Percentiles rank a stretch among this genome's conserved stretches.
phyloP scores from a whole-genome alignment of 2,329 filamentous ascomycete species.

The Aspergillus calidoustus region DNA sequence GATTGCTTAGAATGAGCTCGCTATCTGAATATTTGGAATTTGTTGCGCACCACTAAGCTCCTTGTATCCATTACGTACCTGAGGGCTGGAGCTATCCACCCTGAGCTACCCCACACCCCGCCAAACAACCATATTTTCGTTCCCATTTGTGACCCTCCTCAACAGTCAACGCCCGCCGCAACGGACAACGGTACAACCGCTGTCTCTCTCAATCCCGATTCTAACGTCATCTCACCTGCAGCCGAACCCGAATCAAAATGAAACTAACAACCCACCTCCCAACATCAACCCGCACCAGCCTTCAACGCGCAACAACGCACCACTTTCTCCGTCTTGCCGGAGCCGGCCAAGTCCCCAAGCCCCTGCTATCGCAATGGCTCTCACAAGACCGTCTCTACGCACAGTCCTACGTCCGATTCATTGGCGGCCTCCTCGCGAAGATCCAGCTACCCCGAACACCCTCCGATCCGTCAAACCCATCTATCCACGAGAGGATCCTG shows the following conservation, averaged over 20 bases:
- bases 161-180: too few species aligned
- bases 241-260: conserved; percentile 28
- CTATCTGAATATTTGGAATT: background rate
- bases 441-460: conserved; percentile 55
- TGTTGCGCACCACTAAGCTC: background rate
- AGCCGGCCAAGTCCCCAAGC: conserved; percentile 62
- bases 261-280: conserved; percentile 63
- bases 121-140: background rate
- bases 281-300: conserved; percentile 51
- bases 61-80: too few species aligned
- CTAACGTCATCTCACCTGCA: background rate
- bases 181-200: too few species aligned
- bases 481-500: conserved; percentile 60
- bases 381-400: conserved; percentile 74
- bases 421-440: conserved; percentile 66
- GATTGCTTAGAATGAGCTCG: background rate
- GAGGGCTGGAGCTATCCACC: background rate
- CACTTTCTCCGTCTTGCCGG: conserved; percentile 70
- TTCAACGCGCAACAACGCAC: conserved; percentile 65
- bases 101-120: conserved; percentile 8
- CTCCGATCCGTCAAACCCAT: conserved; percentile 16
- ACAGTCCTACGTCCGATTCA: conserved; percentile 70
- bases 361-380: conserved; percentile 67
- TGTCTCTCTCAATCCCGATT: background rate
- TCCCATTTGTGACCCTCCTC: background rate